Percentiles rank a stretch among this genome's conserved stretches.
phyloP scores from a whole-genome alignment of 75 land plant species.

The Selaginella moellendorffii region DNA sequence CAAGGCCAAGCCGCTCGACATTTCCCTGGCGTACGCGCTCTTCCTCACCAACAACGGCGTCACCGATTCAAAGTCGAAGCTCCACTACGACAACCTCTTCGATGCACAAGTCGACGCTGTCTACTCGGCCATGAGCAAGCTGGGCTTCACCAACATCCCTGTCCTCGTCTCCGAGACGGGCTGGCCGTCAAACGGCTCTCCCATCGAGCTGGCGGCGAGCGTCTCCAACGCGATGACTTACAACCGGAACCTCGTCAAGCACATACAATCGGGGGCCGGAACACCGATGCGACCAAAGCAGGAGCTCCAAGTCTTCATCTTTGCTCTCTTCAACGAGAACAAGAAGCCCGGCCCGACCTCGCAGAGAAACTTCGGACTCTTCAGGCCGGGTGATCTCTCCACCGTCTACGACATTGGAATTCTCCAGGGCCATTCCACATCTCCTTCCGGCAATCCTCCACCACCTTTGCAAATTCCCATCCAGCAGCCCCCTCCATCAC shows the following conservation, averaged over 20 bases:
- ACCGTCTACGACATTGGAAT: background rate
- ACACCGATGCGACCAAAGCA: slow-evolving; percentile 55
- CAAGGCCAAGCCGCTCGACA: slow-evolving; percentile 35
- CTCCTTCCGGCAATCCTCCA: background rate
- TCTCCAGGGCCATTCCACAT: background rate
- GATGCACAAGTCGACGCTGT: slow-evolving; percentile 86
- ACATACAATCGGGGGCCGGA: slow-evolving; percentile 44
- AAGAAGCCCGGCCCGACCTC: slow-evolving; percentile 55
- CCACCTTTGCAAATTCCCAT: background rate
- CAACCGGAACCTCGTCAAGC: slow-evolving; percentile 47
- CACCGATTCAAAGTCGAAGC: slow-evolving; percentile 35
- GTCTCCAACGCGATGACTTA: slow-evolving; percentile 46
- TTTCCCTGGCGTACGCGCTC: slow-evolving; percentile 62
- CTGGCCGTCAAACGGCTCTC: slow-evolving; percentile 70
- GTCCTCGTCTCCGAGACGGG: slow-evolving; percentile 73
- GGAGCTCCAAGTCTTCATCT: slow-evolving; percentile 40
- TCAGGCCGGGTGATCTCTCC: slow-evolving; percentile 20
- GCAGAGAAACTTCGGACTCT: slow-evolving; percentile 67
- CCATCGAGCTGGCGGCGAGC: slow-evolving; percentile 39
- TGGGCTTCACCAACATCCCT: slow-evolving; percentile 48
- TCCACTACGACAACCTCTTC: slow-evolving; percentile 70
- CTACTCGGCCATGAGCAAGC: slow-evolving; percentile 54
- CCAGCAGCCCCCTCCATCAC: background rate
- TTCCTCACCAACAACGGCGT: slow-evolving; percentile 38
- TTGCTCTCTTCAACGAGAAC: slow-evolving; percentile 74